Percentiles rank a stretch among this genome's conserved stretches.
Evolutionary conservation across 179 eudicot genomes (phyloP).

Genomic region (Corrigiola litoralis): DNA sequence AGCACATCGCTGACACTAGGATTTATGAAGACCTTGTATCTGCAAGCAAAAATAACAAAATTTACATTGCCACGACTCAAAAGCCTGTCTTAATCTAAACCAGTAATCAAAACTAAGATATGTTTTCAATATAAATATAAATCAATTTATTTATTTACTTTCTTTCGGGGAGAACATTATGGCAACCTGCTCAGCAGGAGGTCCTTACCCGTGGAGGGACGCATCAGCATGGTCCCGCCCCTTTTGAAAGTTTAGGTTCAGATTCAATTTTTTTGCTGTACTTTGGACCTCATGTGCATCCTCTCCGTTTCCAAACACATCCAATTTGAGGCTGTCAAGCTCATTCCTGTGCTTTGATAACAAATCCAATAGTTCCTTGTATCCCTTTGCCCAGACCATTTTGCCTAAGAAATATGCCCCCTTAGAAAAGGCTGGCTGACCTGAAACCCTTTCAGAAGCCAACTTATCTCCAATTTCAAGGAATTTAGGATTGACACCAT

Average conservation of each 20-base stretch:
- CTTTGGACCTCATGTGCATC: slow-evolving; percentile 89
- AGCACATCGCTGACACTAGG: slow-evolving; percentile 96
- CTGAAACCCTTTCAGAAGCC: slow-evolving; percentile 78
- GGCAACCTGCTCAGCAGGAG: background rate
- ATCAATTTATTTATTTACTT: no score
- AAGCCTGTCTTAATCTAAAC: background rate
- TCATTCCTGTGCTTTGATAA: slow-evolving; percentile 74
- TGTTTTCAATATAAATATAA: no score
- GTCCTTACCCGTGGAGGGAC: slow-evolving; percentile 77
- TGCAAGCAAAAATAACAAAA: slow-evolving; percentile 31
- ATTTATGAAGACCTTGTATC: slow-evolving; percentile 90
- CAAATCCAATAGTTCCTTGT: slow-evolving; percentile 75
- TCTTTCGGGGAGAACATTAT: background rate
- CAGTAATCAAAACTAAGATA: background rate
- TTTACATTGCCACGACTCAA: no score
- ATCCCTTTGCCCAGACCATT: slow-evolving; percentile 99
- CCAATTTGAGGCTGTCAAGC: slow-evolving; percentile 68
- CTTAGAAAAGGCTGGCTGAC: slow-evolving; percentile 75
- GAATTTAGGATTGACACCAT: slow-evolving; percentile 93
- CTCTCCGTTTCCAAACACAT: slow-evolving; percentile 90
- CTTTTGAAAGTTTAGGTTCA: slow-evolving; percentile 74
- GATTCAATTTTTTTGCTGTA: slow-evolving; percentile 57
- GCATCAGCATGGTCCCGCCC: slow-evolving; percentile 98
- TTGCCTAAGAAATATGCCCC: slow-evolving; percentile 98
- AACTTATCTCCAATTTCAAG: slow-evolving; percentile 80